These are phyloP conservation scores for Dictyostelium brefeldianum DNA, from an alignment of 78 protist genomes.

Conservation along the genomic window DNA sequence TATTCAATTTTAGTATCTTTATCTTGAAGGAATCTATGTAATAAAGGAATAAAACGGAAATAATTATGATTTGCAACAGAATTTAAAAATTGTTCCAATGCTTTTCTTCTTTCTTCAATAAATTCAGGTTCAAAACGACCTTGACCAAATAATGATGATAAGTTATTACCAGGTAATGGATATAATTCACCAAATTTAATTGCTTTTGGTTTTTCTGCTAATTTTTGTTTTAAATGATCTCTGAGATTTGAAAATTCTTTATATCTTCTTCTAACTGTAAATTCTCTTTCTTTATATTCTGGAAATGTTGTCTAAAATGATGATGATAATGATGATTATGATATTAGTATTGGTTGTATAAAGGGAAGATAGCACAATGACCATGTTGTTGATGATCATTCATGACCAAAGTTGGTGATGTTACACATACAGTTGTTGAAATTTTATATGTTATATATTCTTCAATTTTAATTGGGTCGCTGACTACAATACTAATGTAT, in stretches of 20 bases:
- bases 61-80: slow-evolving; percentile 78
- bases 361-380: no score
- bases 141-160: slow-evolving; percentile 82
- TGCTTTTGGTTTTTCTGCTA: slow-evolving; percentile 81
- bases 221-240: slow-evolving; percentile 78
- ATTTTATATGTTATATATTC: slow-evolving; percentile 67
- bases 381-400: no score
- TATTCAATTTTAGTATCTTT: slow-evolving; percentile 24
- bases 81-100: slow-evolving; percentile 80
- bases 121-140: slow-evolving; percentile 84
- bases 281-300: slow-evolving; percentile 81
- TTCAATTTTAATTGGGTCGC: slow-evolving; percentile 59
- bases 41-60: slow-evolving; percentile 63
- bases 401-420: not conserved
- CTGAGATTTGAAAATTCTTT: slow-evolving; percentile 82
- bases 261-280: slow-evolving; percentile 82
- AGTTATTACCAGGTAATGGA: slow-evolving; percentile 79
- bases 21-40: slow-evolving; percentile 80
- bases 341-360: not conserved
- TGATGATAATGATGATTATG: not conserved
- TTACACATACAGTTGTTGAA: slow-evolving; percentile 43
- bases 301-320: slow-evolving; percentile 80
- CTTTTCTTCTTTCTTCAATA: slow-evolving; percentile 83
- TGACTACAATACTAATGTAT: slow-evolving; percentile 59
- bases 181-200: slow-evolving; percentile 77